A percentile compares a stretch with the other conserved stretches of the same genome.
Evolutionary conservation across 495 filamentous ascomycete genomes (phyloP).

Genomic region (Podospora pseudopauciseta): DNA sequence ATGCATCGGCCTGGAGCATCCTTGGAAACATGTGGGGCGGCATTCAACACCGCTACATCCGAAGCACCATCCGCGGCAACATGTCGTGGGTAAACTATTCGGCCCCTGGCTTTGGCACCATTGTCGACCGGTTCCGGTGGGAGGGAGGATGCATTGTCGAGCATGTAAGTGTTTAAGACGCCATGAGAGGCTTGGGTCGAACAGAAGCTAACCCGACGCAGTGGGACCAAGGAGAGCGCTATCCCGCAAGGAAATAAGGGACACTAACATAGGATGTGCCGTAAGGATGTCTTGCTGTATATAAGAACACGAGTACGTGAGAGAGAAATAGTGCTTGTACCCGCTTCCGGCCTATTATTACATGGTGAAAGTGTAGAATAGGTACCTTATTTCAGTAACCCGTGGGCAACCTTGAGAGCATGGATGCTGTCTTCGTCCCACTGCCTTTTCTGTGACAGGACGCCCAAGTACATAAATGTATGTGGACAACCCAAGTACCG

Average conservation of each 20-base stretch:
- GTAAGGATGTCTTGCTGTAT: neutral
- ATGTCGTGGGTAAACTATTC: slow-evolving; percentile 40
- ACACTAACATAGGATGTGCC: neutral
- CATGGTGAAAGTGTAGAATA: too few species aligned
- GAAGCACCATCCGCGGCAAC: slow-evolving; percentile 30
- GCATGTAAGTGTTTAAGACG: slow-evolving; percentile 30
- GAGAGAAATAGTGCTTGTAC: neutral
- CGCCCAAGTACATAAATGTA: slow-evolving; percentile 46
- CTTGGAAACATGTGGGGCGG: slow-evolving; percentile 33
- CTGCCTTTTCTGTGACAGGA: slow-evolving; percentile 32
- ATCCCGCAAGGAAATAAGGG: slow-evolving; percentile 1
- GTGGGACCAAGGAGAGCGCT: slow-evolving; percentile 20
- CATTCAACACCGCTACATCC: slow-evolving; percentile 26
- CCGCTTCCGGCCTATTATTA: neutral
- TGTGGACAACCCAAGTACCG: slow-evolving; percentile 48
- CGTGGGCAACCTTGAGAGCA: slow-evolving; percentile 35
- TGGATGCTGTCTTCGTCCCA: slow-evolving; percentile 34
- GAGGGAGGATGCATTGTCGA: slow-evolving; percentile 41
- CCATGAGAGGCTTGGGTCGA: neutral
- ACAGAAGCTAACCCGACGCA: neutral
- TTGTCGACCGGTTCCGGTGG: slow-evolving; percentile 42
- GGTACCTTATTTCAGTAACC: slow-evolving; percentile 1
- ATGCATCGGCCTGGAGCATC: slow-evolving; percentile 36
- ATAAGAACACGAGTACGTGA: neutral
- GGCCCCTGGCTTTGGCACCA: slow-evolving; percentile 22